phyloP scores from a whole-genome alignment of 2,329 filamentous ascomycete species.

The Didymella arachidicola region DNA sequence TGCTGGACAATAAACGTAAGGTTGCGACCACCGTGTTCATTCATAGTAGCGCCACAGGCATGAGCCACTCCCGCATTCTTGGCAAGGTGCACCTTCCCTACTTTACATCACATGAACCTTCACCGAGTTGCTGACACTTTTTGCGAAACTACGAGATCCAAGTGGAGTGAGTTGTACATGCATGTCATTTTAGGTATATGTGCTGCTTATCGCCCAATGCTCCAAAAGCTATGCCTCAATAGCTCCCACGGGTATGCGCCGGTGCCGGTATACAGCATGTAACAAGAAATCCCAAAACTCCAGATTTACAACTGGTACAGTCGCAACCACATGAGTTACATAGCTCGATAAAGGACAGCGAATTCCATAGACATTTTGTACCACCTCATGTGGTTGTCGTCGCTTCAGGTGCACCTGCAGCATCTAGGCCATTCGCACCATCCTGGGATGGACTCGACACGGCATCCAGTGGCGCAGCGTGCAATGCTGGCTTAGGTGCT shows the following conservation, averaged over 20 bases:
- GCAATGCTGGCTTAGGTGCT: conserved; percentile 77
- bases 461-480: conserved; percentile 83
- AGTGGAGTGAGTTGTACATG: conserved; percentile 3
- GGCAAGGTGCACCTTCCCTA: conserved; percentile 10
- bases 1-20: conserved; percentile 35
- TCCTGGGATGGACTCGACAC: conserved; percentile 56
- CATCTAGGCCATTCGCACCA: conserved; percentile 34
- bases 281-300: conserved; percentile 23
- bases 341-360: conserved; percentile 5
- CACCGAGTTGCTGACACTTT: neutral
- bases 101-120: conserved; percentile 22
- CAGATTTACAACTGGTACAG: conserved; percentile 22
- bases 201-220: conserved; percentile 28
- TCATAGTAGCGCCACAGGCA: conserved; percentile 31
- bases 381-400: conserved; percentile 21
- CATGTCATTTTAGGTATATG: conserved; percentile 32
- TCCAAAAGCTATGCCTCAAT: conserved; percentile 24
- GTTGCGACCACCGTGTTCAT: conserved; percentile 44
- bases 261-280: conserved; percentile 16
- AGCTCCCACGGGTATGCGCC: conserved; percentile 30
- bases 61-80: conserved; percentile 29
- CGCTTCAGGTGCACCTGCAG: conserved; percentile 23
- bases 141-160: neutral
- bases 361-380: neutral
- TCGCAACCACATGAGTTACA: conserved; percentile 14